phyloP scores from a whole-genome alignment of 116 monocot genomes.

The Iris pallida region DNA sequence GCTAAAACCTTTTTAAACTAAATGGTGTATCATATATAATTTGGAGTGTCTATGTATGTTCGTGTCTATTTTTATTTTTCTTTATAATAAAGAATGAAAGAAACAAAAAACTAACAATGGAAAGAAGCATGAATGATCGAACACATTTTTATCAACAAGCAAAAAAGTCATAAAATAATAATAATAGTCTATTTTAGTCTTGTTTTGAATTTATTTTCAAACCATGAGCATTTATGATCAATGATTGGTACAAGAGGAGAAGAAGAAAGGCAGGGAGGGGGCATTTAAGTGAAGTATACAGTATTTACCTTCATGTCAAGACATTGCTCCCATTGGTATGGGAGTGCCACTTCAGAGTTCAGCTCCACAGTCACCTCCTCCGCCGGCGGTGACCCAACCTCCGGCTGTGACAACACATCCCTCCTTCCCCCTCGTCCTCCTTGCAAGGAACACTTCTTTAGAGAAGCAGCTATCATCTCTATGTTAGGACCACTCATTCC shows the following conservation, averaged over 20 bases:
- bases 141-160: too few species aligned
- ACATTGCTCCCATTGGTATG: conserved; percentile 66
- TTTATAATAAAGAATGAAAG: too few species aligned
- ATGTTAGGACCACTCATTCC: conserved; percentile 38
- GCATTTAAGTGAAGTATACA: conserved; percentile 4
- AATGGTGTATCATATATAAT: too few species aligned
- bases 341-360: conserved; percentile 61
- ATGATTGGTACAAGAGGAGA: conserved; percentile 10
- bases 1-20: too few species aligned
- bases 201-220: background rate
- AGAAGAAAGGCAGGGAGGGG: background rate
- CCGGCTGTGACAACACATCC: background rate
- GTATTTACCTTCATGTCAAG: conserved; percentile 55
- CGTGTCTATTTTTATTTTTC: too few species aligned
- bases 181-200: too few species aligned
- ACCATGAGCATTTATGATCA: conserved; percentile 29
- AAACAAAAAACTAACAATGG: too few species aligned
- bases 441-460: conserved; percentile 24
- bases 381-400: conserved; percentile 2
- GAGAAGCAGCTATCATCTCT: conserved; percentile 35
- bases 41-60: too few species aligned
- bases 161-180: too few species aligned
- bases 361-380: conserved; percentile 47
- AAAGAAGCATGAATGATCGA: too few species aligned
- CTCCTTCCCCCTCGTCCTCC: conserved; percentile 1